Evolutionary conservation across 306 rosid genomes (phyloP).

Genomic region (Hylodesmum podocarpum): DNA sequence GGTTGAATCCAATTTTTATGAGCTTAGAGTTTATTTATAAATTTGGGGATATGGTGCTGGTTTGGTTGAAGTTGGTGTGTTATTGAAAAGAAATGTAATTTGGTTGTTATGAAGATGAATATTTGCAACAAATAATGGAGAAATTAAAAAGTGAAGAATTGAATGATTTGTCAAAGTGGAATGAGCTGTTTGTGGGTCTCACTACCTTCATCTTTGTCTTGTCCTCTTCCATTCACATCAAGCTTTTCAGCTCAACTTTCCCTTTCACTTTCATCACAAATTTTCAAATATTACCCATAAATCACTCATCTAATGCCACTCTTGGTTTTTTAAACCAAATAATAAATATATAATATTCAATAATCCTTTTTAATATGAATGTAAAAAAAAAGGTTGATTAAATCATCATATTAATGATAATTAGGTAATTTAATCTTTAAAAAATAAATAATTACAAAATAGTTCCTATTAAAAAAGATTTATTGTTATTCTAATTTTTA

Average conservation of each 20-base stretch:
- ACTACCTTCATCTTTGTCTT: background rate
- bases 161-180: constrained; percentile 19
- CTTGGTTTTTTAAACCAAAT: too few species aligned
- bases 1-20: background rate
- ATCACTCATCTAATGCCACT: background rate
- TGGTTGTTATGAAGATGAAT: background rate
- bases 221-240: background rate
- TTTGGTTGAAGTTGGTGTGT: background rate
- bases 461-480: too few species aligned
- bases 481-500: too few species aligned
- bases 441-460: too few species aligned
- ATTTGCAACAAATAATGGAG: background rate
- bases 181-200: constrained; percentile 25
- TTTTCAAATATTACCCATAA: background rate
- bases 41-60: background rate
- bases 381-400: too few species aligned
- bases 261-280: background rate
- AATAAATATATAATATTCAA: too few species aligned
- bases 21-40: too few species aligned
- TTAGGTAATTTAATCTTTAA: too few species aligned
- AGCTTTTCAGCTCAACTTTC: background rate
- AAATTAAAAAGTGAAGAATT: background rate
- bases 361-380: too few species aligned
- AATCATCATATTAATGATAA: too few species aligned
- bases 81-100: background rate